Evolutionary conservation across 352 stramenopile genomes (phyloP).

Genomic region (Labyrinthula sp.): DNA sequence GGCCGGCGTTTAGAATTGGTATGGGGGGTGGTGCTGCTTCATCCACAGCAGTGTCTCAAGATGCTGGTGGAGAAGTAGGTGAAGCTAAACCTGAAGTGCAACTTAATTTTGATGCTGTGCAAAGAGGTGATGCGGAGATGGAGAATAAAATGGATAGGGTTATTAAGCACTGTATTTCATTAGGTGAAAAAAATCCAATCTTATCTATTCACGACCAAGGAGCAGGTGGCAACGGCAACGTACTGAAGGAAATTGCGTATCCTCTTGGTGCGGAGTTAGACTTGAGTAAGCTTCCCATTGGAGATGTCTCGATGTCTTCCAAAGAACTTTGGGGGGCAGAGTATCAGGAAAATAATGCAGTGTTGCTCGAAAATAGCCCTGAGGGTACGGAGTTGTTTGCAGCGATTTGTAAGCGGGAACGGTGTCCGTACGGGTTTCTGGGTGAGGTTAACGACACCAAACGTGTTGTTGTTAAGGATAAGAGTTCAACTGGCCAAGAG

Average conservation of each 20-base stretch:
- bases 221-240: slow-evolving; percentile 94
- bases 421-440: slow-evolving; percentile 80
- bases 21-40: slow-evolving; percentile 90
- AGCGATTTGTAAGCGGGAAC: slow-evolving; percentile 81
- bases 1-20: slow-evolving; percentile 91
- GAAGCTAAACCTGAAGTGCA: slow-evolving; percentile 64
- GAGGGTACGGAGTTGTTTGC: slow-evolving; percentile 68
- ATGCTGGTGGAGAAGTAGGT: too few relatives aligned
- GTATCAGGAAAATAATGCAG: slow-evolving; percentile 97
- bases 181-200: slow-evolving; percentile 91
- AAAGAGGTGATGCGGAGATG: slow-evolving; percentile 98
- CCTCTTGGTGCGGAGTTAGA: slow-evolving; percentile 78
- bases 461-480: slow-evolving; percentile 84
- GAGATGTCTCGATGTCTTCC: slow-evolving; percentile 89
- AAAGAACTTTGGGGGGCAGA: slow-evolving; percentile 97
- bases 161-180: slow-evolving; percentile 86
- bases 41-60: too few relatives aligned
- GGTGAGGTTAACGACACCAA: slow-evolving; percentile 80
- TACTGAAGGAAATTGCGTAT: slow-evolving; percentile 98
- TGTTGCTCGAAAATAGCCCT: slow-evolving; percentile 73
- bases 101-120: slow-evolving; percentile 96
- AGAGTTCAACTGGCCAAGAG: slow-evolving; percentile 66
- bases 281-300: slow-evolving; percentile 73
- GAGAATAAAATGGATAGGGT: slow-evolving; percentile 97
- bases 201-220: slow-evolving; percentile 97